These are phyloP conservation scores for Nigrospora sphaerica DNA, from an alignment of 2,329 filamentous ascomycete genomes.

Conservation along the genomic window DNA sequence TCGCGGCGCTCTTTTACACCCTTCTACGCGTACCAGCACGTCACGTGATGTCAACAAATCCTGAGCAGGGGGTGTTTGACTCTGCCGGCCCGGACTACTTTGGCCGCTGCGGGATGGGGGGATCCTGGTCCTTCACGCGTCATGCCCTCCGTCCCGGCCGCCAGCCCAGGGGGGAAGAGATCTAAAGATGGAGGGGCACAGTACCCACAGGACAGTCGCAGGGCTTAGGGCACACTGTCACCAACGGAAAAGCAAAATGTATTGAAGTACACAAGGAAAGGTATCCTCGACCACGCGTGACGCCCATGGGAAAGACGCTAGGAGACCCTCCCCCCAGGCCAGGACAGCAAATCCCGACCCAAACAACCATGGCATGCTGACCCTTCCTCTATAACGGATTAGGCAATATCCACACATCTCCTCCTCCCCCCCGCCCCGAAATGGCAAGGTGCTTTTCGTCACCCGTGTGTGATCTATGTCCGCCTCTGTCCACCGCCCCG, in stretches of 20 bases:
- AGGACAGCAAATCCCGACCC: conserved; percentile 10
- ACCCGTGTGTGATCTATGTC: conserved; percentile 16
- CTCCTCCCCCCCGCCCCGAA: conserved; percentile 19
- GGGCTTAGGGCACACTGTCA: neutral
- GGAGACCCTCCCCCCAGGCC: conserved; percentile 10
- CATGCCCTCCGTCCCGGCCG: too few species aligned
- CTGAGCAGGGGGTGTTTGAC: too few species aligned
- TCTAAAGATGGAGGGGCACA: neutral
- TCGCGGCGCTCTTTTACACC: too few species aligned
- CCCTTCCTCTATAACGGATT: conserved; percentile 21
- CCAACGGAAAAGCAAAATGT: conserved; percentile 2
- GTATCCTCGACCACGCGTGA: neutral
- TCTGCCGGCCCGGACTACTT: too few species aligned
- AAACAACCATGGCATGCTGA: conserved; percentile 8
- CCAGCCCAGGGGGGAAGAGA: too few species aligned
- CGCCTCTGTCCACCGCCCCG: conserved; percentile 14
- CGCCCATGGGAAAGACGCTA: neutral
- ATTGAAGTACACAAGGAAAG: conserved; percentile 2
- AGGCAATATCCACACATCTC: conserved; percentile 23
- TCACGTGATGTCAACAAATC: too few species aligned
- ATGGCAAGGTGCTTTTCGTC: conserved; percentile 22
- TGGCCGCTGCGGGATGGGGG: too few species aligned
- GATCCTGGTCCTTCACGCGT: too few species aligned
- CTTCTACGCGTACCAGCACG: too few species aligned
- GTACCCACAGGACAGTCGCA: neutral